Base-by-base conservation (phyloP, 2,329 filamentous ascomycete species). In the Pleoardoris graminearum region DNA sequence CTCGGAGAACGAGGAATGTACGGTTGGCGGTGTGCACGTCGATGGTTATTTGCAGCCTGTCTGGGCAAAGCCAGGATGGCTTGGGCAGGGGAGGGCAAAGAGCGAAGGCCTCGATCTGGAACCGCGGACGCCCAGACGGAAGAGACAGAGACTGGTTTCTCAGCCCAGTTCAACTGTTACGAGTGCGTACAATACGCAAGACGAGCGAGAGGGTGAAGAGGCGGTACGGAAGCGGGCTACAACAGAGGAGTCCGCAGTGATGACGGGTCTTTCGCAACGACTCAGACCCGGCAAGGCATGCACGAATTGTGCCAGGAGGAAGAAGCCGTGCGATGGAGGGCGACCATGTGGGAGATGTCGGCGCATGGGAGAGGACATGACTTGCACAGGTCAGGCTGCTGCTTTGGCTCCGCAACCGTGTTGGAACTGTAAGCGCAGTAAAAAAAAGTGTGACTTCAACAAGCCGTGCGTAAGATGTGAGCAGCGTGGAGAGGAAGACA, bases 31-130 rank as follows among this genome's bases (percentile, higher is more conserved):
- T 0, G 83, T 89, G 17, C 87, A 89, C 61, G 80, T 84, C 1
- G 87, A 90, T 68, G 84, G 87, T 0, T 90, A 88, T 62, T 59
- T 90, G 61, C 76, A 77, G 63, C 80, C 81, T 3, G 78, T 89
- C 47, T 60, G 57, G 14, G 55, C 54, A 14, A 69, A 71, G 56
- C 60, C 55, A 35, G 66, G 67, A 2, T 70, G 69, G 68, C 3
- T 65, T 4, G 62, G 65, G 3, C 46, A 53, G 21, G 62, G 63
- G 3, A 61, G 65, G 53, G 46, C 57, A 10, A 69, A 67, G 42
- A 59, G 61, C 43, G 48, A 41, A 14, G 45, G 37, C 19, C 47
- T 32, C 21, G 38, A 41, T 30, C 3, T 22, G n/a, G 30, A 45
- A 39, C 27, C 41, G 10, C 21, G 22, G 29, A 53, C 41, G 30